Percentiles rank a stretch among this genome's conserved stretches.
phyloP scores from a whole-genome alignment of 768 basidiomycete species.

The Wakefieldia striispora region DNA sequence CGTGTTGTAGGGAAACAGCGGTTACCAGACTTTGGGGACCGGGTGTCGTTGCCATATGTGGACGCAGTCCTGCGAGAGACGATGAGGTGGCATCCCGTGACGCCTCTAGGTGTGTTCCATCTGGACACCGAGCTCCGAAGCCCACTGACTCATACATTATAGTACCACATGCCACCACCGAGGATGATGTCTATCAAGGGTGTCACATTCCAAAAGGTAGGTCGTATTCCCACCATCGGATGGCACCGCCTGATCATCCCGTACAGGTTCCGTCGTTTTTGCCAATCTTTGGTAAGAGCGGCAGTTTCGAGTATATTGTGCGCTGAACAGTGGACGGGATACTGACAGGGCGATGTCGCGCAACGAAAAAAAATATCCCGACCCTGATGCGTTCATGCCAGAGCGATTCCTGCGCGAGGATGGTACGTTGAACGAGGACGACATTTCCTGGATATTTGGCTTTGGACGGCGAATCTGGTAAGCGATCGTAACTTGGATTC shows the following conservation, averaged over 20 bases:
- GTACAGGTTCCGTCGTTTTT: conserved; percentile 9
- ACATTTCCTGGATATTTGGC: conserved; percentile 12
- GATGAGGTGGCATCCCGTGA: conserved; percentile 28
- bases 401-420: conserved; percentile 33
- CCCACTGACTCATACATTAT: conserved; percentile 21
- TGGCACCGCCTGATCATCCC: neutral
- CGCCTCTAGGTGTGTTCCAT: conserved; percentile 21
- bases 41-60: conserved; percentile 32
- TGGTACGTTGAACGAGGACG: conserved; percentile 15
- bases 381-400: conserved; percentile 35
- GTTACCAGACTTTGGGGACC: conserved; percentile 33
- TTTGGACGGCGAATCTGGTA: conserved; percentile 25
- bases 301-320: too few species aligned
- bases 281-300: conserved; percentile 11
- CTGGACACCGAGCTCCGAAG: too few species aligned
- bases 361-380: conserved; percentile 35
- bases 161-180: conserved; percentile 38
- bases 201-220: conserved; percentile 32
- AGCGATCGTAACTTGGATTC: neutral
- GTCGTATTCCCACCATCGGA: neutral
- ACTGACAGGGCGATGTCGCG: conserved; percentile 39
- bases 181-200: conserved; percentile 36
- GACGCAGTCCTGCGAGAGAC: conserved; percentile 34
- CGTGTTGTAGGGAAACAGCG: conserved; percentile 25
- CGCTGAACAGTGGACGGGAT: neutral